These are phyloP conservation scores for Fraxinus americana DNA, from an alignment of 257 asterid genomes.

Conservation along the genomic window DNA sequence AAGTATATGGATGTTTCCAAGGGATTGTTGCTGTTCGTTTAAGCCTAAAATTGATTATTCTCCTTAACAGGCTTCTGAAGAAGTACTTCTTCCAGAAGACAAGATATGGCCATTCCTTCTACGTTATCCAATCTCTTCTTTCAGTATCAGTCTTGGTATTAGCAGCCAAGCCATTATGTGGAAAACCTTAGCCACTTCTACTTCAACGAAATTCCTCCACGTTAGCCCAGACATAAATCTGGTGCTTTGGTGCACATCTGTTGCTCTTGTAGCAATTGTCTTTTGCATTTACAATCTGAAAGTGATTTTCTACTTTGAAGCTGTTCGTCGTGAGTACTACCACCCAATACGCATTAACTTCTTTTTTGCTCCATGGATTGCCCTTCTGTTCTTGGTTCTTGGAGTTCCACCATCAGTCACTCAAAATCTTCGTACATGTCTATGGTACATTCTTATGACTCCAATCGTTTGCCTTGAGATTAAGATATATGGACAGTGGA, in stretches of 20 bases:
- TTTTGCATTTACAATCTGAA: conserved; percentile 25
- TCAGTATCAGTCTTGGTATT: conserved; percentile 80
- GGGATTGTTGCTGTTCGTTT: no score
- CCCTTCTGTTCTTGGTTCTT: conserved; percentile 36
- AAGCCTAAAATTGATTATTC: no score
- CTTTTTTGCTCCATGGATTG: conserved; percentile 90
- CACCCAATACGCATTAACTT: conserved; percentile 88
- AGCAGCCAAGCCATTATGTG: conserved; percentile 34
- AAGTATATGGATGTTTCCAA: no score
- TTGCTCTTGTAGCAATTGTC: conserved; percentile 47
- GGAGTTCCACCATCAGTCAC: conserved; percentile 53
- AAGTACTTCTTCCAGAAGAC: no score
- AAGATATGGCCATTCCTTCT: conserved; percentile 79
- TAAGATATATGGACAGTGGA: conserved; percentile 91
- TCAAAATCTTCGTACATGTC: conserved; percentile 33
- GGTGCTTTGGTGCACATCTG: conserved; percentile 60
- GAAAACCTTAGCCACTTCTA: conserved; percentile 65
- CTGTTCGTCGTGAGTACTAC: conserved; percentile 87
- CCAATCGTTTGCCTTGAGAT: conserved; percentile 69
- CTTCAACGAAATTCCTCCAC: conserved; percentile 42
- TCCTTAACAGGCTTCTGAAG: no score
- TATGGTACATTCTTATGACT: conserved; percentile 76
- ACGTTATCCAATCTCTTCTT: conserved; percentile 70
- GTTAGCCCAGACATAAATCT: conserved; percentile 56
- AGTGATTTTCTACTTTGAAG: conserved; percentile 67